Base-by-base conservation (phyloP, 192 early-diverging fungal genomes). In the Rhizophlyctis rosea region DNA sequence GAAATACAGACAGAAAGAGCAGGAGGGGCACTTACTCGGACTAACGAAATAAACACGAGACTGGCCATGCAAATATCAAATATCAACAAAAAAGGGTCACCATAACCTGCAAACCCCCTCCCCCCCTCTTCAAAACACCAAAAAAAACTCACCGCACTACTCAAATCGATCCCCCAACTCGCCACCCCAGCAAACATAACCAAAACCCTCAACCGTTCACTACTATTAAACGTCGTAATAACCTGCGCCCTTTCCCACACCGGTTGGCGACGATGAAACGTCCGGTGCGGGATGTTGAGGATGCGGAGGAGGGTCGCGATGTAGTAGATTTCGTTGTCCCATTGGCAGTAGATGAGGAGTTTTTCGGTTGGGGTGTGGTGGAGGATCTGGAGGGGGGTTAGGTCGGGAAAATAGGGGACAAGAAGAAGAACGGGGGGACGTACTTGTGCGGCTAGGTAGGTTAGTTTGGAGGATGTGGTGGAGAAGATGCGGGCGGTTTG, bases 111-210 rank as follows among this genome's bases (percentile, higher is more conserved):
- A n/a, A n/a, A n/a, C n/a, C n/a, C n/a, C n/a, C n/a, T n/a, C n/a
- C n/a, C n/a, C n/a, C n/a, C n/a, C n/a, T n/a, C n/a, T n/a, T n/a
- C n/a, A n/a, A n/a, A n/a, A n/a, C 56, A 57, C 21, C 33, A n/a
- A 61, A 11, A n/a, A 16, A 16, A 1, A 0, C 87, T 79, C 3
- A 87, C 83, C 2, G 89, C 89, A 2, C 83, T 79, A 0, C 86
- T 90, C 4, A 91, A 78, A 53, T 92, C 88, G 33, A 91, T 90
- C 0, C 91, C 91, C 47, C 81, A 91, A 0, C 89, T 86, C 4
- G 82, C 88, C 44, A 82, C 23, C 27, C 74, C 34, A 16, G 80
- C 71, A 23, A 84, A 73, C 84, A 86, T 84, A 50, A 86, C 80
- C 16, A 87, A 70, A 0, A 81, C 76, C 1, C 60, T 65, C 1